Evolutionary conservation across 768 basidiomycete species (phyloP).

Genomic region (Trichaptum fuscoviolaceum): DNA sequence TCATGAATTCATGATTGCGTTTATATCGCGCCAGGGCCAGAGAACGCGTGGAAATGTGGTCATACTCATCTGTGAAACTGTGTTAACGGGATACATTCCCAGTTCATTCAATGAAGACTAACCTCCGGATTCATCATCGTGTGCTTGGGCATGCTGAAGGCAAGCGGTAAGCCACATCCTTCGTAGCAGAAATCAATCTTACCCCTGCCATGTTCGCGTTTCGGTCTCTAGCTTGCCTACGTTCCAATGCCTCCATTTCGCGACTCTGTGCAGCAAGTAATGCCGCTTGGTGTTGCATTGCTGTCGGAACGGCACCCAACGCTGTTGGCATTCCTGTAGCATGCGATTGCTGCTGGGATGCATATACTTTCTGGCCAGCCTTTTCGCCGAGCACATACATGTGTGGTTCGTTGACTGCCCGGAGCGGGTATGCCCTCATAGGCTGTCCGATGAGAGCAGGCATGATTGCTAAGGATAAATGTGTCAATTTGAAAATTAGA

Average conservation of each 20-base stretch:
- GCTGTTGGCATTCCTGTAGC: neutral
- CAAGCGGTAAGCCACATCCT: constrained; percentile 23
- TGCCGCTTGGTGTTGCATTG: constrained; percentile 41
- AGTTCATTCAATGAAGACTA: constrained; percentile 10
- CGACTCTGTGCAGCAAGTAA: constrained; percentile 70
- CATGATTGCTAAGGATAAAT: constrained; percentile 43
- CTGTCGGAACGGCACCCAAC: constrained; percentile 6
- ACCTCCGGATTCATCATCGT: constrained; percentile 71
- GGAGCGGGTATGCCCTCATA: constrained; percentile 67
- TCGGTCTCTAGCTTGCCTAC: constrained; percentile 41
- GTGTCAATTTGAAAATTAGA: neutral
- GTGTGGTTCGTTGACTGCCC: constrained; percentile 56
- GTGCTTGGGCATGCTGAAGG: constrained; percentile 24
- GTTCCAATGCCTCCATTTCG: constrained; percentile 67
- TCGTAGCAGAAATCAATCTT: neutral
- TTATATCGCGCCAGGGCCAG: constrained; percentile 68
- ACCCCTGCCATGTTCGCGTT: constrained; percentile 32
- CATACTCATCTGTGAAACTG: constrained; percentile 47
- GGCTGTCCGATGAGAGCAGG: constrained; percentile 56
- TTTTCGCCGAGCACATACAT: constrained; percentile 72
- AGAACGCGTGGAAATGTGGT: constrained; percentile 66
- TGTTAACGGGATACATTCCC: constrained; percentile 15
- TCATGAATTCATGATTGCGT: constrained; percentile 83
- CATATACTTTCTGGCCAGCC: constrained; percentile 60
- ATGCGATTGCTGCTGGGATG: constrained; percentile 12